Percentiles rank a stretch among this genome's conserved stretches.
Conservation (phyloP, 2,329 filamentous ascomycete species). For the Cercospora beticola region DNA sequence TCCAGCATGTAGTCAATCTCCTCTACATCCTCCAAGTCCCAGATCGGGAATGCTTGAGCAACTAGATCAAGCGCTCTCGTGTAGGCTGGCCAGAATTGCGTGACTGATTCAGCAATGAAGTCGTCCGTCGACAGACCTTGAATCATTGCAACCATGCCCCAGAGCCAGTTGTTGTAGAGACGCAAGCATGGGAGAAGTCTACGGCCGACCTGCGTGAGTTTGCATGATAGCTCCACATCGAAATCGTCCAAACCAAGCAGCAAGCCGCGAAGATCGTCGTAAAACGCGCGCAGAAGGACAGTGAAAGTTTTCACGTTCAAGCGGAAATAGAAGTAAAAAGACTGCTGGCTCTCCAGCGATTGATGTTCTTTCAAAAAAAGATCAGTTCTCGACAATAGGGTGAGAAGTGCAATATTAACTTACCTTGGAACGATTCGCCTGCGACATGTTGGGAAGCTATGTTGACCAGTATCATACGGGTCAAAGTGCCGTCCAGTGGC, state of each 20-base stretch:
- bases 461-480: constrained; percentile 82
- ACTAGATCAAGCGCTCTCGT: constrained; percentile 62
- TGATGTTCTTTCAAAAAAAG: background rate
- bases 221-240: constrained; percentile 41
- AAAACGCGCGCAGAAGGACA: constrained; percentile 67
- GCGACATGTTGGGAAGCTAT: constrained; percentile 79
- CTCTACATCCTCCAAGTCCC: constrained; percentile 49
- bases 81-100: constrained; percentile 65
- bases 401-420: constrained; percentile 19
- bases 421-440: constrained; percentile 59
- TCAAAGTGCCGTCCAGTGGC: constrained; percentile 62
- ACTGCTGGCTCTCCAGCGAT: constrained; percentile 36
- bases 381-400: constrained; percentile 2
- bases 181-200: constrained; percentile 64
- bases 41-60: constrained; percentile 57
- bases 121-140: constrained; percentile 56
- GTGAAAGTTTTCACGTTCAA: constrained; percentile 78
- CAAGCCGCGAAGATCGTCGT: constrained; percentile 61
- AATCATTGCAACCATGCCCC: constrained; percentile 56
- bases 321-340: constrained; percentile 64
- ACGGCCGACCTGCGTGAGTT: constrained; percentile 33
- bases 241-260: constrained; percentile 50
- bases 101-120: constrained; percentile 56
- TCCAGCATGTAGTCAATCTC: constrained; percentile 63
- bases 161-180: constrained; percentile 68